phyloP scores from a whole-genome alignment of 805 yeast species.

The Sporopachydermia quercuum region DNA sequence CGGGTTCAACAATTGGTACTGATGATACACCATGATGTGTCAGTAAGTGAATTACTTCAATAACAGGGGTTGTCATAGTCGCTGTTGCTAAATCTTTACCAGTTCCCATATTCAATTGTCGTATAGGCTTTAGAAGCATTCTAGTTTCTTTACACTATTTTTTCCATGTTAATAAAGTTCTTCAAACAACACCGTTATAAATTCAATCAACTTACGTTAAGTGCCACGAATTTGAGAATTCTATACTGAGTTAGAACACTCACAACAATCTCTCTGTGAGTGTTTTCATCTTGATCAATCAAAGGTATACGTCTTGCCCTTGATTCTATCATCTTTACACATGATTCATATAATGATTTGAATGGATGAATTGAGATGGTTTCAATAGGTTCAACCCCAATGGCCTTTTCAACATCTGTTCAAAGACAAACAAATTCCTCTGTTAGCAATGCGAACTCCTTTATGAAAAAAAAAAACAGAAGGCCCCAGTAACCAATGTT shows the following conservation, averaged over 20 bases:
- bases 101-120: conserved; percentile 53
- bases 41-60: conserved; percentile 76
- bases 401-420: conserved; percentile 72
- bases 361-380: conserved; percentile 84
- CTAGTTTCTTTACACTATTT: conserved; percentile 85
- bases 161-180: too few relatives aligned
- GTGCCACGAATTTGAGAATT: conserved; percentile 85
- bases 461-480: too few relatives aligned
- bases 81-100: conserved; percentile 52
- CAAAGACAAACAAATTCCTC: conserved; percentile 1
- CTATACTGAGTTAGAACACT: conserved; percentile 93
- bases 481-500: too few relatives aligned
- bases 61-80: conserved; percentile 81
- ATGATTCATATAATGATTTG: conserved; percentile 79
- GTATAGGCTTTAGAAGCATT: conserved; percentile 61
- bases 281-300: conserved; percentile 86
- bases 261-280: conserved; percentile 87
- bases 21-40: conserved; percentile 76
- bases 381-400: conserved; percentile 77
- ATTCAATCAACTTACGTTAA: conserved; percentile 45
- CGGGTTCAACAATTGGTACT: conserved; percentile 76
- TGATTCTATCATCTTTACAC: conserved; percentile 77
- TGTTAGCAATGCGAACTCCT: too few relatives aligned
- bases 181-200: too few relatives aligned
- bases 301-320: conserved; percentile 88